Evolutionary conservation across 2,329 filamentous ascomycete species (phyloP), one percentile per base, ranked within the genome.

Genomic region (Trichoderma citrinoviride): DNA sequence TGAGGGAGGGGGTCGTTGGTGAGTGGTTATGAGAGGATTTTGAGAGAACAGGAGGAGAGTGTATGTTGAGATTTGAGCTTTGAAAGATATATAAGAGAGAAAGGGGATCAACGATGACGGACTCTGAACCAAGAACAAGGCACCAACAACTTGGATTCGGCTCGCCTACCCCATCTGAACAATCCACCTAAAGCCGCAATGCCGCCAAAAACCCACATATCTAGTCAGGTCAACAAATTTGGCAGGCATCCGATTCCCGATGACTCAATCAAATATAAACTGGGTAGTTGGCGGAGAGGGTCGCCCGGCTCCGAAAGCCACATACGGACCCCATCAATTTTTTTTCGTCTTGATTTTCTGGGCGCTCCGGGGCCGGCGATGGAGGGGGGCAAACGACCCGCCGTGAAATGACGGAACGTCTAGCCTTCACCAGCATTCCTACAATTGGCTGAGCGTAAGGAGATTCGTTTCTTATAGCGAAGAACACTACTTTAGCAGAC

Each of bases 351-450:
- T 47, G 50, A 27, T 37, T 37, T 12, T 37, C 8, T 37, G 8
- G 8, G 7, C 33, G 12, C 33, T 61, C 68, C 69, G 72, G 69
- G 58, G 63, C 67, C 69, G 70, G 71, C 66, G 66, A 37, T n/a
- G 21, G 70, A 71, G 69, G n/a, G n/a, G n/a, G n/a, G n/a, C n/a
- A n/a, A n/a, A n/a, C n/a, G n/a, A n/a, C 27, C 27, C 27, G 27
- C 27, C 27, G 7, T 27, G 25, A 27, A 3, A 27, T 27, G 25
- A 27, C 25, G 7, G 3, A 27, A 27, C n/a, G n/a, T n/a, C n/a
- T n/a, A n/a, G n/a, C n/a, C n/a, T n/a, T n/a, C n/a, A n/a, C n/a
- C n/a, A n/a, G n/a, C n/a, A n/a, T n/a, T n/a, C n/a, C n/a, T n/a
- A n/a, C n/a, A n/a, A n/a, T n/a, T n/a, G n/a, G n/a, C n/a, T n/a